Evolutionary conservation across 192 early-diverging fungal species (phyloP).

Genomic region (Backusella mclennaniae): DNA sequence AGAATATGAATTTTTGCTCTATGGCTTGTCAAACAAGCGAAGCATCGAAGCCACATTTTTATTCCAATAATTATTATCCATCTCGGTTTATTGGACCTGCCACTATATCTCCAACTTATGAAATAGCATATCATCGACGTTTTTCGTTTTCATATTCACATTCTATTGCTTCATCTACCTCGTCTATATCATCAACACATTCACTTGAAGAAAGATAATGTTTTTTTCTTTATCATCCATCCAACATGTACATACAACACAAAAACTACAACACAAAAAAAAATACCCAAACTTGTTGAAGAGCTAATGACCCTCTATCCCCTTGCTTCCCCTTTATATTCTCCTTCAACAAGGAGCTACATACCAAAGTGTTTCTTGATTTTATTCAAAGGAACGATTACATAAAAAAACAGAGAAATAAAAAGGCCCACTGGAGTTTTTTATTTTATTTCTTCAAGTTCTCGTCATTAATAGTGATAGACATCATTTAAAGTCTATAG

Average conservation of each 20-base stretch:
- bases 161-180: neutral
- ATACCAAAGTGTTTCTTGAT: neutral
- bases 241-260: neutral
- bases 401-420: neutral
- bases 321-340: neutral
- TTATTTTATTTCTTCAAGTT: neutral
- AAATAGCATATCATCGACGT: neutral
- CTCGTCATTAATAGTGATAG: neutral
- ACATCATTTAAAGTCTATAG: neutral
- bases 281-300: neutral
- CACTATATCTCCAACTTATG: neutral
- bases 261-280: neutral
- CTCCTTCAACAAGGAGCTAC: slow-evolving; percentile 2
- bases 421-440: neutral
- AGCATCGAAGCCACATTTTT: slow-evolving; percentile 8
- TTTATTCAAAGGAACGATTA: neutral
- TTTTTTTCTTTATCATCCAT: neutral
- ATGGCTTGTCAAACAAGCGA: neutral
- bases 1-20: slow-evolving; percentile 10
- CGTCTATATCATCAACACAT: neutral
- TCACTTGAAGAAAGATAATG: neutral
- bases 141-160: neutral
- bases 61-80: neutral
- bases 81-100: neutral
- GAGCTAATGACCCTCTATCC: neutral